Conservation (phyloP, 805 yeast genomes). For the Saccharomyces paradoxus region DNA sequence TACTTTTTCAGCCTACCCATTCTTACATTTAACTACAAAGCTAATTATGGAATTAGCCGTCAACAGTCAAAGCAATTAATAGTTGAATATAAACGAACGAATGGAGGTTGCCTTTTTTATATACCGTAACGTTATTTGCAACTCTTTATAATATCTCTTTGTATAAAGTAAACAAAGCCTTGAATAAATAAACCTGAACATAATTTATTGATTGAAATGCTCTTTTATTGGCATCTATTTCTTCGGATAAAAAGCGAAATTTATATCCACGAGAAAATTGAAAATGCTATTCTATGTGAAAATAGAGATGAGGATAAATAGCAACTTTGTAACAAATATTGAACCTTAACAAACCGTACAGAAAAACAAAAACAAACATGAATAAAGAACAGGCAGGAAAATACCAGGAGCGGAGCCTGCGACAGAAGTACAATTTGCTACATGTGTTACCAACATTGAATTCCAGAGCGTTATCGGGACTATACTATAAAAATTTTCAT, state of each 20-base stretch:
- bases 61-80: slow-evolving; percentile 55
- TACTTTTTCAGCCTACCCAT: slow-evolving; percentile 93
- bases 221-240: neutral
- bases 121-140: neutral
- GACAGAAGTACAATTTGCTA: slow-evolving; percentile 23
- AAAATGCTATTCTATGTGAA: neutral
- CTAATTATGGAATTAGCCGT: slow-evolving; percentile 96
- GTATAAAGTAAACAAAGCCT: neutral
- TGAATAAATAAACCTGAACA: neutral
- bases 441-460: slow-evolving; percentile 20
- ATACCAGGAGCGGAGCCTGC: slow-evolving; percentile 20
- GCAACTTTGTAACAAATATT: neutral
- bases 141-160: neutral
- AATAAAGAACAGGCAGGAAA: slow-evolving; percentile 21
- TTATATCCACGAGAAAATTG: neutral
- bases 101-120: neutral
- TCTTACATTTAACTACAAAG: slow-evolving; percentile 83
- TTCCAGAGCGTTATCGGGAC: slow-evolving; percentile 20
- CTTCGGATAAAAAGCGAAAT: neutral
- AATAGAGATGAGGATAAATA: neutral
- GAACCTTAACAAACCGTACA: neutral
- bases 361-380: slow-evolving; percentile 4
- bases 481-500: slow-evolving; percentile 26
- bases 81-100: neutral
- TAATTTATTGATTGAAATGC: neutral